Evolutionary conservation across 2,329 filamentous ascomycete species (phyloP).

Genomic region (Coniochaeta pulveracea): DNA sequence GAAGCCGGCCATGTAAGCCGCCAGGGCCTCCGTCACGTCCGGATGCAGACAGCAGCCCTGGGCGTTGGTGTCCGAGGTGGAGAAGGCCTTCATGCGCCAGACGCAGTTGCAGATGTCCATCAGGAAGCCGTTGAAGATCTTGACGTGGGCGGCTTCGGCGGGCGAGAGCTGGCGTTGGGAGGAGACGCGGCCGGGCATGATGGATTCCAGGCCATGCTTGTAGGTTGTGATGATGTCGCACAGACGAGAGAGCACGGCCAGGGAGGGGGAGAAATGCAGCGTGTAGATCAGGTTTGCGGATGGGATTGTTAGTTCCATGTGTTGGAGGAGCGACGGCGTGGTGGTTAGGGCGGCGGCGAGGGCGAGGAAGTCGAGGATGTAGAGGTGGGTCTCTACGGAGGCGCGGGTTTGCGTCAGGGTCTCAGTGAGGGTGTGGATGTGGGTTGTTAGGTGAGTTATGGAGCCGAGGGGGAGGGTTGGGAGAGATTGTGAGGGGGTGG

Average conservation of each 20-base stretch:
- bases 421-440: slow-evolving; percentile 44
- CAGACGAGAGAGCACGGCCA: slow-evolving; percentile 54
- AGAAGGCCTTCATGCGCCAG: slow-evolving; percentile 67
- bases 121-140: slow-evolving; percentile 69
- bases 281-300: slow-evolving; percentile 57
- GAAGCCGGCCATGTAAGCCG: slow-evolving; percentile 34
- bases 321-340: slow-evolving; percentile 34
- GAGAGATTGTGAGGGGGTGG: slow-evolving; percentile 23
- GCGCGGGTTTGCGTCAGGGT: slow-evolving; percentile 45
- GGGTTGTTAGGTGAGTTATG: slow-evolving; percentile 30
- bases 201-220: slow-evolving; percentile 62
- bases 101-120: slow-evolving; percentile 81
- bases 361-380: slow-evolving; percentile 61
- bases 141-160: slow-evolving; percentile 50
- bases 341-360: slow-evolving; percentile 45
- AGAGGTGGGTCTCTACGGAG: slow-evolving; percentile 27
- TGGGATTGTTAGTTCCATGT: slow-evolving; percentile 58
- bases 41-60: slow-evolving; percentile 39
- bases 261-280: slow-evolving; percentile 54
- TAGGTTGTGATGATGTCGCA: slow-evolving; percentile 60
- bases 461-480: slow-evolving; percentile 22
- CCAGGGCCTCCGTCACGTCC: slow-evolving; percentile 31
- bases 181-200: slow-evolving; percentile 32
- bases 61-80: slow-evolving; percentile 49
- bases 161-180: slow-evolving; percentile 20